Evolutionary conservation across 78 protist genomes (phyloP).

Genomic region (Dictyostelium brefeldianum): DNA sequence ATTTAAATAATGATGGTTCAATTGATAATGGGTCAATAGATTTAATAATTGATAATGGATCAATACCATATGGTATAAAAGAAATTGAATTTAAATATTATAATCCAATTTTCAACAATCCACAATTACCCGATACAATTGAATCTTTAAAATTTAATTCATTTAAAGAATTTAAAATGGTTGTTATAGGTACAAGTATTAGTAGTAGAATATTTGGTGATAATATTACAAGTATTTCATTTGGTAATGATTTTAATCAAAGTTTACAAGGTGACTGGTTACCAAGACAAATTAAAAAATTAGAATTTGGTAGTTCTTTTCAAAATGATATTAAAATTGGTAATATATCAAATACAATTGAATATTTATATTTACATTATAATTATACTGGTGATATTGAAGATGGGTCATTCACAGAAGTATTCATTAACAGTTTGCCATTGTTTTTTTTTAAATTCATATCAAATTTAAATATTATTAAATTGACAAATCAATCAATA

Average conservation of each 20-base stretch:
- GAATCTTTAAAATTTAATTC: not conserved
- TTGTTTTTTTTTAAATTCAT: not conserved
- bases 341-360: not conserved
- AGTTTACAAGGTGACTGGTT: not conserved
- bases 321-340: slow-evolving; percentile 7
- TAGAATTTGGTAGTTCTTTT: not conserved
- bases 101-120: not conserved
- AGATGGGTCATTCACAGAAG: not conserved
- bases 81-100: not conserved
- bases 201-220: not conserved
- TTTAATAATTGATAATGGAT: not conserved
- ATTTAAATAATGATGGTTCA: not conserved
- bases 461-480: not conserved
- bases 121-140: not conserved
- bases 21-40: not conserved
- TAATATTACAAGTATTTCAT: not conserved
- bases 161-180: not conserved
- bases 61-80: not conserved
- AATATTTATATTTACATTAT: not conserved
- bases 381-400: not conserved
- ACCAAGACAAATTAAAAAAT: not conserved
- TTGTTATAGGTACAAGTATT: not conserved
- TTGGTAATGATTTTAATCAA: not conserved
- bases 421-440: not conserved
- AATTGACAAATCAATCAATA: not conserved